Base-by-base conservation (phyloP, 2,329 filamentous ascomycete species). In the Fusarium concolor region DNA sequence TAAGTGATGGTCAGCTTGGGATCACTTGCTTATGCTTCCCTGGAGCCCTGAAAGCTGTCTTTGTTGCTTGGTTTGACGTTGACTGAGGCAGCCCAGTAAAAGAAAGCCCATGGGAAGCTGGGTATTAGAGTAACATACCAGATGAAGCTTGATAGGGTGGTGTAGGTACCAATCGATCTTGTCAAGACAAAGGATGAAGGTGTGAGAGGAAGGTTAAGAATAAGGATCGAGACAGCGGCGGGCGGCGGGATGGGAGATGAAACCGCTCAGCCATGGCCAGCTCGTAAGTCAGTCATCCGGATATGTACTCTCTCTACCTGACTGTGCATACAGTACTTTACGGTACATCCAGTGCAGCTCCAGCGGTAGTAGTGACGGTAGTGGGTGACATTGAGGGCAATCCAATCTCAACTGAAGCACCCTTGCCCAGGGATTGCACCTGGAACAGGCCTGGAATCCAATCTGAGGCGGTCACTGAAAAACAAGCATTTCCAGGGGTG, bases 401-500 rank as follows among this genome's bases (percentile, higher is more conserved):
- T 41, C 55, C 55, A 68, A 68, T 68, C 65, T 68, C 60, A 58
- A 66, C 60, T 65, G 54, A 68, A 62, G 65, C 60, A 31, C 12
- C 58, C 56, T 56, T 62, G 59, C 38, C 51, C 65, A 67, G 31
- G 58, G 65, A 54, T 51, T 55, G 46, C 35, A 51, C 28, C 47
- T 51, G 47, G 61, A 62, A 57, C 58, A 50, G 42, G 46, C 58
- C 58, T 43, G 62, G 51, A 31, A 31, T 31, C 29, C 29, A 37
- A 62, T 52, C 56, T 58, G 45, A 62, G 39, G 50, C 56, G 53
- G 53, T 65, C 66, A 68, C 62, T 68, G 66, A 68, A 62, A 67
- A 70, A 58, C 47, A 69, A 68, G 65, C 61, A 56, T 62, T 62
- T 68, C 51, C 57, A 68, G 65, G 65, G 55, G 65, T 61, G 41